phyloP scores from a whole-genome alignment of 2,329 filamentous ascomycete genomes.

The Scytalidium lignicola region DNA sequence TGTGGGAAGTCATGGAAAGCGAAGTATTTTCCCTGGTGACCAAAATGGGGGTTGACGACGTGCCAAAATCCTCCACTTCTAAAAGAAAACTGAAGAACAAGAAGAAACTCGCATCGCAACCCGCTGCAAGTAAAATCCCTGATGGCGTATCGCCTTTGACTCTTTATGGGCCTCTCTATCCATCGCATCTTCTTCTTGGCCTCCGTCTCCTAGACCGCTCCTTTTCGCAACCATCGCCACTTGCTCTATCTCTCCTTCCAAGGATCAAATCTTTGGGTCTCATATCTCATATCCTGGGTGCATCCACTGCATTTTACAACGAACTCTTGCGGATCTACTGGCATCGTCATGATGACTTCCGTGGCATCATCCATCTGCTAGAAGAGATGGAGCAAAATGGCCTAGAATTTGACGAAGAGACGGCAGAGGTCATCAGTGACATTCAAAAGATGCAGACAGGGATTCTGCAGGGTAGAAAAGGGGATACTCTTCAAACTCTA shows the following conservation, averaged over 20 bases:
- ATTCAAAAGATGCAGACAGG: conserved; percentile 14
- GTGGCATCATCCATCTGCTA: conserved; percentile 17
- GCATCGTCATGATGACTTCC: conserved; percentile 51
- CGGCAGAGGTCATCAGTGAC: conserved; percentile 19
- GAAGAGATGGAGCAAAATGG: conserved; percentile 27
- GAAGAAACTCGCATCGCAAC: not conserved
- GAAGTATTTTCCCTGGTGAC: conserved; percentile 60
- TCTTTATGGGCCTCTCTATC: conserved; percentile 60
- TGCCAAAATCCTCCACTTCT: not conserved
- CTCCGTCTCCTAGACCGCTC: conserved; percentile 50
- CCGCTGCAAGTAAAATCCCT: not conserved
- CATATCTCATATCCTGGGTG: conserved; percentile 66
- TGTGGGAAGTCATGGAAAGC: conserved; percentile 62
- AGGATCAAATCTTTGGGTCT: conserved; percentile 63
- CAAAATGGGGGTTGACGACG: conserved; percentile 46
- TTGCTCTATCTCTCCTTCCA: conserved; percentile 58
- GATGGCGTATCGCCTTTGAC: conserved; percentile 33
- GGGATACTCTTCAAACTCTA: conserved; percentile 14
- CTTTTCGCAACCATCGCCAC: conserved; percentile 53
- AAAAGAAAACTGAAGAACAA: conserved; percentile 7
- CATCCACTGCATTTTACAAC: conserved; percentile 65
- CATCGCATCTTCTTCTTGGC: conserved; percentile 53
- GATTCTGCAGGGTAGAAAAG: conserved; percentile 13
- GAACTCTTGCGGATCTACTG: conserved; percentile 58
- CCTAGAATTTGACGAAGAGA: conserved; percentile 26